phyloP scores from a whole-genome alignment of 805 yeast genomes.

The Saccharomycopsis babjevae region DNA sequence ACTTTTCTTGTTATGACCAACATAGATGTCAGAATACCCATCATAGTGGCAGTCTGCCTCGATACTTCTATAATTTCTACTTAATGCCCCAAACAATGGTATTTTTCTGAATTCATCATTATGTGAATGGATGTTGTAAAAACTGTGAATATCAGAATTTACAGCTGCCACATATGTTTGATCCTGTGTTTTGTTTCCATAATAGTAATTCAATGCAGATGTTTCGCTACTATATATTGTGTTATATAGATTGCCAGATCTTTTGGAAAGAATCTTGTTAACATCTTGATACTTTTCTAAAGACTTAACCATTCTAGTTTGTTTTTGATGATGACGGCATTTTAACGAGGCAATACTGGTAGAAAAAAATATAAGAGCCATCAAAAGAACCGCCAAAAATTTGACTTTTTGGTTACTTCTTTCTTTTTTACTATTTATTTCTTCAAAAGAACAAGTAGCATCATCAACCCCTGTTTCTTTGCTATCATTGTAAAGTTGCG shows the following conservation, averaged over 20 bases:
- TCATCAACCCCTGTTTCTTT: not conserved
- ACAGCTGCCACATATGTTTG: not conserved
- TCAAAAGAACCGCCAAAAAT: not conserved
- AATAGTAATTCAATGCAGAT: not conserved
- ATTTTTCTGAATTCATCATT: constrained; percentile 55
- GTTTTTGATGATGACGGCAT: not conserved
- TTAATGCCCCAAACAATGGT: constrained; percentile 49
- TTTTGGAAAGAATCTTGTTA: not conserved
- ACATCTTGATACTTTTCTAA: not conserved
- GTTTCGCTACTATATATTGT: not conserved
- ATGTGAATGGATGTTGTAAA: constrained; percentile 47
- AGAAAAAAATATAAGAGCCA: not conserved
- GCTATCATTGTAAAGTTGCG: not conserved
- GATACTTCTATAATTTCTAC: constrained; percentile 42
- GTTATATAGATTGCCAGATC: not conserved
- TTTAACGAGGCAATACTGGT: not conserved
- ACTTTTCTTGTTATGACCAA: constrained; percentile 49
- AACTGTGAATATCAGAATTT: constrained; percentile 8
- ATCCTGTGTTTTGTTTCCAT: not conserved
- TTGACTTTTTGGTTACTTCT: not conserved
- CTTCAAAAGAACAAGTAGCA: not conserved
- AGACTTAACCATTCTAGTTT: not conserved
- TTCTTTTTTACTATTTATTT: not conserved
- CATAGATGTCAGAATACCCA: constrained; percentile 34
- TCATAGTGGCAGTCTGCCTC: constrained; percentile 57